Evolutionary conservation across 106 monocot genomes (phyloP).

Genomic region (Dioscorea alata): DNA sequence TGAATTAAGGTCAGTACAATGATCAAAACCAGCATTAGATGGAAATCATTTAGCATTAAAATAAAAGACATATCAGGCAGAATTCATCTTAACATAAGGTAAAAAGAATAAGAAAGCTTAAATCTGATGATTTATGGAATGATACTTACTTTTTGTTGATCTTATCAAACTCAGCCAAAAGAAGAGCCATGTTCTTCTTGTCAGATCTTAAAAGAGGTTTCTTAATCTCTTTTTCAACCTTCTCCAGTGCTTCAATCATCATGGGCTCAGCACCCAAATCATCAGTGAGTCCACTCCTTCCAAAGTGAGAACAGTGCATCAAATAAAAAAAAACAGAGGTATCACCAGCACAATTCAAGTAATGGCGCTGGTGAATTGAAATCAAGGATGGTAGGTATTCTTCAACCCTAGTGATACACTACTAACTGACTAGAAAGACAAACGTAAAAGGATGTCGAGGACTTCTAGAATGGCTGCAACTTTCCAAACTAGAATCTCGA

Average conservation of each 20-base stretch:
- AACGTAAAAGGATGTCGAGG: no score
- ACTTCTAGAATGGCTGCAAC: no score
- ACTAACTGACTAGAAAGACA: no score
- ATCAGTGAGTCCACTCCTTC: conserved; percentile 76
- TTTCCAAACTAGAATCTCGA: no score
- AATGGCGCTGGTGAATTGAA: no score
- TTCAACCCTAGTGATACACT: no score
- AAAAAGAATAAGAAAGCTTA: neutral
- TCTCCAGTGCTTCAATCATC: conserved; percentile 96
- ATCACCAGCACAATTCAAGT: no score
- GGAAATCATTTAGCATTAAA: neutral
- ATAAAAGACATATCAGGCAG: neutral
- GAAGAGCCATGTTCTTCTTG: conserved; percentile 93
- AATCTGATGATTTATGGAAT: neutral
- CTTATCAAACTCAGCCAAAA: conserved; percentile 84
- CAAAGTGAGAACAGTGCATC: neutral
- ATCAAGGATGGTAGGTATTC: no score
- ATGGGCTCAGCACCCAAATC: conserved; percentile 70
- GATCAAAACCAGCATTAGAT: no score
- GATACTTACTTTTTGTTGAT: conserved; percentile 79
- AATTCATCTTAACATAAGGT: neutral
- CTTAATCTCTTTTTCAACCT: conserved; percentile 88
- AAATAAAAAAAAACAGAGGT: no score
- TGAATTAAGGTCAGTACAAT: no score
- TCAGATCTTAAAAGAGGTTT: conserved; percentile 90